These are phyloP conservation scores for Dictyostelium intermedium DNA, from an alignment of 78 protist genomes.

Conservation along the genomic window DNA sequence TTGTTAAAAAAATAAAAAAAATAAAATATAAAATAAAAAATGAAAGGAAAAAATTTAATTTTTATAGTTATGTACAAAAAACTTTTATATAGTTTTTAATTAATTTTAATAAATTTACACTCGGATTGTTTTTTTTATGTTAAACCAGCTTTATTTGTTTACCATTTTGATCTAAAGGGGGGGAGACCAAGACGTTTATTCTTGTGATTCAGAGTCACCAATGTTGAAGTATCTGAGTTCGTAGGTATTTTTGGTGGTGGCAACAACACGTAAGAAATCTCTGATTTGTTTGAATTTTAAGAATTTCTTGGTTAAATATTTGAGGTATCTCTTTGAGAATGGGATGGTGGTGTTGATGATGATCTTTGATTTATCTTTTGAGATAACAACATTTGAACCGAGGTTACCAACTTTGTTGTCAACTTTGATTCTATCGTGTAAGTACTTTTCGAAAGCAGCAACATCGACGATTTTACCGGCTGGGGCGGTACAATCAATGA, in stretches of 20 bases:
- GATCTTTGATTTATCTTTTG: constrained; percentile 69
- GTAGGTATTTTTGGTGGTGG: constrained; percentile 88
- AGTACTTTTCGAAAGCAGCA: constrained; percentile 65
- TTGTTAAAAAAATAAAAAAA: too few relatives aligned
- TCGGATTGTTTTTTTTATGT: not conserved
- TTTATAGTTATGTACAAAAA: not conserved
- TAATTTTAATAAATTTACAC: not conserved
- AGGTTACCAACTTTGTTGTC: constrained; percentile 93
- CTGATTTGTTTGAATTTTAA: constrained; percentile 92
- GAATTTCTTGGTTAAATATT: constrained; percentile 97
- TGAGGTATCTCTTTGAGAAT: constrained; percentile 94
- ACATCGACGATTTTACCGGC: constrained; percentile 73
- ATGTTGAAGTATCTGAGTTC: constrained; percentile 89
- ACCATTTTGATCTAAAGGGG: not conserved
- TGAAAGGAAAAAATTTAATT: not conserved
- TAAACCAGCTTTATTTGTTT: not conserved
- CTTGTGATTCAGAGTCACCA: constrained; percentile 72
- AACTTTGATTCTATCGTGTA: constrained; percentile 64
- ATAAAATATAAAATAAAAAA: too few relatives aligned
- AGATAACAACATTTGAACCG: constrained; percentile 83
- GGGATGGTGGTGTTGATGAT: constrained; percentile 62
- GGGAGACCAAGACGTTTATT: not conserved
- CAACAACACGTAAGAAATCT: constrained; percentile 95
- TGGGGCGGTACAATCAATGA: constrained; percentile 66
- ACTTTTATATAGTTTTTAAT: not conserved